These are phyloP conservation scores for Phylloporus sp. DNA, from an alignment of 768 basidiomycete genomes.

Conservation along the genomic window DNA sequence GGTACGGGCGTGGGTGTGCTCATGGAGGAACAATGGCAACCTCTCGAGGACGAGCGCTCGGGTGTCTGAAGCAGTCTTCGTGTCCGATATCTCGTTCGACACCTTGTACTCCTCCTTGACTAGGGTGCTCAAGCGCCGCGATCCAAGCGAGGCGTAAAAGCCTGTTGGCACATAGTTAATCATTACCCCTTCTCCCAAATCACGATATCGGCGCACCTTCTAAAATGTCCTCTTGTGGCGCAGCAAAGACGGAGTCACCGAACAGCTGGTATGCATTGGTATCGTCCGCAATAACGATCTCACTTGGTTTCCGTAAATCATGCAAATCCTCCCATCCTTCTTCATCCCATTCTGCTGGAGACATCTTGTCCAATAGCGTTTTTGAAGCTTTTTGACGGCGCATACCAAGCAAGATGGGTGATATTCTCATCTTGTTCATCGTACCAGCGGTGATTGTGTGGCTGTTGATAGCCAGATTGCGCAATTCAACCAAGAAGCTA, in stretches of 20 bases:
- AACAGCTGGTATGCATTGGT: conserved; percentile 77
- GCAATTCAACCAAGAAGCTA: conserved; percentile 81
- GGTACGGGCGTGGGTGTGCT: conserved; percentile 68
- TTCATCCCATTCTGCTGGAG: conserved; percentile 42
- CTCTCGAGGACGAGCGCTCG: conserved; percentile 73
- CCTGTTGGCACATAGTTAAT: conserved; percentile 33
- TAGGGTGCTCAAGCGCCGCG: conserved; percentile 62
- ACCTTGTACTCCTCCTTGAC: conserved; percentile 77
- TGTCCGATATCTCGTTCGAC: conserved; percentile 45
- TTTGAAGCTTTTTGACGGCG: conserved; percentile 47
- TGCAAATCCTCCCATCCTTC: conserved; percentile 73
- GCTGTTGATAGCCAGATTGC: conserved; percentile 80
- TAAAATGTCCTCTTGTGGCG: conserved; percentile 86
- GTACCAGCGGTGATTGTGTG: conserved; percentile 46
- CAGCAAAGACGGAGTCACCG: conserved; percentile 68
- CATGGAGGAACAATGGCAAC: conserved; percentile 87
- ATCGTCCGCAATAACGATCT: conserved; percentile 85
- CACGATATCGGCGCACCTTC: conserved; percentile 51
- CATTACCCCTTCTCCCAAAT: neutral
- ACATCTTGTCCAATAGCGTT: conserved; percentile 18
- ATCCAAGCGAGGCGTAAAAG: conserved; percentile 78
- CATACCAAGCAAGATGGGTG: conserved; percentile 71
- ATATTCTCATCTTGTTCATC: conserved; percentile 59
- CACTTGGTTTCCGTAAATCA: conserved; percentile 63
- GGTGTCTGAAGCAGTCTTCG: conserved; percentile 47